phyloP scores from a whole-genome alignment of 345 rosid genomes.

The Populus ilicifolia region DNA sequence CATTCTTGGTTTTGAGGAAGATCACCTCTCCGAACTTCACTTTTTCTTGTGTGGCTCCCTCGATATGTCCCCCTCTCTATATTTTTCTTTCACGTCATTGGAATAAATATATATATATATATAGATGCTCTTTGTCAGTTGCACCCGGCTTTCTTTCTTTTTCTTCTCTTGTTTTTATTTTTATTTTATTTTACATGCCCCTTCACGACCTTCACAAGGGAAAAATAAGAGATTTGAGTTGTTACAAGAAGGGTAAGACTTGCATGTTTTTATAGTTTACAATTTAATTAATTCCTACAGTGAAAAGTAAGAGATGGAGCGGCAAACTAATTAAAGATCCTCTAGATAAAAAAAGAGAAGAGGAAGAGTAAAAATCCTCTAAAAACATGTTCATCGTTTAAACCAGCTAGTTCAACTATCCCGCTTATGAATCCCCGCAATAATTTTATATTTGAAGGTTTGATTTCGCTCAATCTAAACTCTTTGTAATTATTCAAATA shows the following conservation, averaged over 20 bases:
- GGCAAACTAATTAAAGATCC: background rate
- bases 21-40: conserved; percentile 24
- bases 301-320: background rate
- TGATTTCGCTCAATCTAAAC: background rate
- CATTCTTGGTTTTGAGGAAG: conserved; percentile 33
- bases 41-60: conserved; percentile 18
- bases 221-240: background rate
- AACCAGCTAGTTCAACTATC: background rate
- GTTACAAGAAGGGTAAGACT: background rate
- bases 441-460: no score
- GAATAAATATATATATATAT: no score
- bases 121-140: background rate
- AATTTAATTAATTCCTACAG: background rate
- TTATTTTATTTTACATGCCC: background rate
- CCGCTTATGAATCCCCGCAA: background rate
- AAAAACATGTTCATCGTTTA: background rate
- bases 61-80: background rate
- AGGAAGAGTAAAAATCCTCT: background rate
- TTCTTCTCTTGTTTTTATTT: background rate
- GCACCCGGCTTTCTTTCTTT: background rate
- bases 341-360: background rate
- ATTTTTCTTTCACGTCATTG: background rate
- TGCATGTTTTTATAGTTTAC: background rate
- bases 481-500: background rate
- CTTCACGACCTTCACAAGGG: background rate